phyloP scores from a whole-genome alignment of 345 rosid genomes.

The Pelargonium nanum region DNA sequence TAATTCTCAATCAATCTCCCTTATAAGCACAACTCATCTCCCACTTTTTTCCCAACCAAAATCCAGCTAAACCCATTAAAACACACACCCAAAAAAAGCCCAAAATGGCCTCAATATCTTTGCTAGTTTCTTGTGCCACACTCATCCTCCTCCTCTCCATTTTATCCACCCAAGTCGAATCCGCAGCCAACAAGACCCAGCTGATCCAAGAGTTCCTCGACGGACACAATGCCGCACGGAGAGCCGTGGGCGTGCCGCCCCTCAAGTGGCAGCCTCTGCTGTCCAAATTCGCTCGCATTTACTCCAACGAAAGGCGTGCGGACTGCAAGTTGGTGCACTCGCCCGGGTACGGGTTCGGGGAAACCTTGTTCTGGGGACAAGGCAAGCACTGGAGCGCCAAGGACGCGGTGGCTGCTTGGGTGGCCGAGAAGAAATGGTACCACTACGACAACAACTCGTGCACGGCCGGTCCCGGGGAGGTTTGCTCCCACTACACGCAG shows the following conservation, averaged over 20 bases:
- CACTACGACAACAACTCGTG: conserved; percentile 4
- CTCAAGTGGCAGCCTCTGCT: not conserved
- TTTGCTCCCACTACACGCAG: conserved; percentile 14
- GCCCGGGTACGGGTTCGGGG: conserved; percentile 2
- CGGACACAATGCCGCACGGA: conserved; percentile 3
- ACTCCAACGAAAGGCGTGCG: conserved; percentile 1
- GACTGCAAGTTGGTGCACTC: conserved; percentile 13
- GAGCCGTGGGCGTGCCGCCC: conserved; percentile 6
- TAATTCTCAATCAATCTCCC: not conserved
- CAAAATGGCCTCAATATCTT: not conserved
- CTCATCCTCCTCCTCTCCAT: not conserved
- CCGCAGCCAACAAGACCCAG: conserved; percentile 2
- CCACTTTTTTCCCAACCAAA: too few relatives aligned
- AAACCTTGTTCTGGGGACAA: conserved; percentile 12
- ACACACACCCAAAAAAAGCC: not conserved
- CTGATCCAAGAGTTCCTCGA: conserved; percentile 5
- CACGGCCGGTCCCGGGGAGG: not conserved
- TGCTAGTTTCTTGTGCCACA: not conserved
- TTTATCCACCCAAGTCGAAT: not conserved
- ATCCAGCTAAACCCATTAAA: not conserved
- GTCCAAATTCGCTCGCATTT: conserved; percentile 3
- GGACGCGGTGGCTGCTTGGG: conserved; percentile 8
- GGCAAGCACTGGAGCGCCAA: conserved; percentile 2
- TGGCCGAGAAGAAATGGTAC: conserved; percentile 11
- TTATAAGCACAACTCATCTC: not conserved